Evolutionary conservation across 2,329 filamentous ascomycete genomes (phyloP), one percentile per base, ranked within the genome.

Genomic region (Monosporascus ibericus): DNA sequence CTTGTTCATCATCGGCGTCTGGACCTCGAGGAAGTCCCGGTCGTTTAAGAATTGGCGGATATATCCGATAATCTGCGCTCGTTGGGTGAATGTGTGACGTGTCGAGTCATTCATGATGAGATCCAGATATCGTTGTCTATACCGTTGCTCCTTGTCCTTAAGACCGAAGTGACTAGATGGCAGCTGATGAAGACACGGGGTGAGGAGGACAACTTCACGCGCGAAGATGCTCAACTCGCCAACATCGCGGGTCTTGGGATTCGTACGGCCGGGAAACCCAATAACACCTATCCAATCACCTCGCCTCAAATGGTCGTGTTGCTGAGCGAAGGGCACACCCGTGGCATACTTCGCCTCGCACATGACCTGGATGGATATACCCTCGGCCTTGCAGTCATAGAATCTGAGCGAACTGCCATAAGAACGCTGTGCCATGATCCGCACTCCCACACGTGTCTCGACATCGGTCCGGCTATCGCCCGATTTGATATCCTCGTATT

Each of bases 1-100:
- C 65, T 88, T 83, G 70, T 96, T 95, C 82, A 99, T 92, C 84
- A 97, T 96, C 5, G 94, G 92, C 0, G 94, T 99, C 75, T 97
- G 90, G 25, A 97, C 92, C 70, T 96, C 92, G 52, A 91, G 79
- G 71, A 99, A 99, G 64, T 92, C 89, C 50, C 87, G 81, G 61
- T 86, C 82, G 64, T 96, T 89, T 62, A 99, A 90, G 79, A 87
- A 99, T 63, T 83, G 81, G 61, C 94, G 89, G 60, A 99, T 87
- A 68, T 90, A 96, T 56, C 82, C 85, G 67, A 95, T 84, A 65
- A 97, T 92, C 81, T 90, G 91, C 65, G 90, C 84, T 51, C 94
- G 84, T 39, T 88, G 91, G 64, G 90, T 80, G 71, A 97, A 88
- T 53, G 92, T 87, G 55, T 95, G 82, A 51, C 91, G 84, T 46